Evolutionary conservation across 176 grass and related monocot species (phyloP).

Genomic region (Eremochloa ophiuroides): DNA sequence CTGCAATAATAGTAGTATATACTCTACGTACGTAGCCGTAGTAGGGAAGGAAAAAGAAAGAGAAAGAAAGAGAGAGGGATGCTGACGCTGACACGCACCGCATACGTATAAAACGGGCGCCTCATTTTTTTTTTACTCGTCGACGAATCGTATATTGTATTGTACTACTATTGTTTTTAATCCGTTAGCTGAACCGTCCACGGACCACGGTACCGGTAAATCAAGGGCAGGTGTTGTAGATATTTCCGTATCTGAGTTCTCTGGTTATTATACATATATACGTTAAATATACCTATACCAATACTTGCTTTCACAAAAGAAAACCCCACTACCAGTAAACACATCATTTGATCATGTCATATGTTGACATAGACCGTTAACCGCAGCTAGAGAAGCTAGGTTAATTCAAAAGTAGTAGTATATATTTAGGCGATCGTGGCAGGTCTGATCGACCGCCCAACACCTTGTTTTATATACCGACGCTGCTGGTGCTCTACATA

Average conservation of each 20-base stretch:
- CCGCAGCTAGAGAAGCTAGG: neutral
- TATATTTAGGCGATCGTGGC: neutral
- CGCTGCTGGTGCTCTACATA: neutral
- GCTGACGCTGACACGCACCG: neutral
- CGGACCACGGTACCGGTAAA: slow-evolving; percentile 34
- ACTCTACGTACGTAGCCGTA: no score
- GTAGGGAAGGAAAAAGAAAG: no score
- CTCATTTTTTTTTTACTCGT: neutral
- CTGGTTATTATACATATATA: neutral
- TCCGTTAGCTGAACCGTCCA: slow-evolving; percentile 32
- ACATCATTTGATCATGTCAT: neutral
- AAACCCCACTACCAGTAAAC: neutral
- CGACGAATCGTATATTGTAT: neutral
- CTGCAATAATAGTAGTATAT: neutral
- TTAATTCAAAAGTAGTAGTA: neutral
- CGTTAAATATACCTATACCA: neutral
- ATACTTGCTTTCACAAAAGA: neutral
- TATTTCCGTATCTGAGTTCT: slow-evolving; percentile 20
- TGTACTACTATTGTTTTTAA: no score
- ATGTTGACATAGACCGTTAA: neutral
- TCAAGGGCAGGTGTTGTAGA: neutral
- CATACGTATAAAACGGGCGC: neutral
- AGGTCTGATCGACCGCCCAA: neutral
- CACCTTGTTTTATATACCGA: neutral
- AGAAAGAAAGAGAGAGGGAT: neutral